Percentiles rank a stretch among this genome's conserved stretches.
phyloP scores from a whole-genome alignment of 73 alveolate genomes.

The Tetrahymena borealis region DNA sequence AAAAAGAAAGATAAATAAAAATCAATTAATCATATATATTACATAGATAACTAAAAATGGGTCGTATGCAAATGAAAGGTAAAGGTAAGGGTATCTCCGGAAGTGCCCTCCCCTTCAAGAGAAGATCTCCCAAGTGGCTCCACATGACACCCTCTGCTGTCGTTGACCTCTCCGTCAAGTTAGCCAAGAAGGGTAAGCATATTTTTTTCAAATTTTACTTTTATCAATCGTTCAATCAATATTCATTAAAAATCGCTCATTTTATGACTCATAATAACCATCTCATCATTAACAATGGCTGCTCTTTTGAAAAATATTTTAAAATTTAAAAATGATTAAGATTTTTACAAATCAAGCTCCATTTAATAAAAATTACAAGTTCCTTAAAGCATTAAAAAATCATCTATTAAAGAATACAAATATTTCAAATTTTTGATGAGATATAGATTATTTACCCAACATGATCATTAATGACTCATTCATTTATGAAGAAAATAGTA shows the following conservation, averaged over 20 bases:
- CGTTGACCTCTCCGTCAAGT: slow-evolving; percentile 29
- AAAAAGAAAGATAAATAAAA: not conserved
- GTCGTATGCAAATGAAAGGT: slow-evolving; percentile 48
- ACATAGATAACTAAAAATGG: slow-evolving; percentile 22
- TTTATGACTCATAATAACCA: not conserved
- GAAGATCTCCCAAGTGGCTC: slow-evolving; percentile 52
- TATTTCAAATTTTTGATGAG: too few species aligned
- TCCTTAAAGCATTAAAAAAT: too few species aligned
- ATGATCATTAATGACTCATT: too few species aligned
- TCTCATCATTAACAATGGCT: not conserved
- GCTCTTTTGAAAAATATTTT: not conserved
- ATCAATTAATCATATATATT: not conserved
- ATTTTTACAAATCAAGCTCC: too few species aligned
- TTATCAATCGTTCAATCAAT: not conserved
- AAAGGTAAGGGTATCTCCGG: slow-evolving; percentile 51
- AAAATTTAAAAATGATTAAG: not conserved
- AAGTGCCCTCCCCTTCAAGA: slow-evolving; percentile 43
- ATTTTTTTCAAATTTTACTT: not conserved
- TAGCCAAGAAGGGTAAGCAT: slow-evolving; percentile 41
- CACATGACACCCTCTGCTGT: slow-evolving; percentile 27
- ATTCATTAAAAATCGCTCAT: not conserved
- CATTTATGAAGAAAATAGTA: too few species aligned
- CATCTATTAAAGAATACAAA: too few species aligned
- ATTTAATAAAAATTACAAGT: too few species aligned
- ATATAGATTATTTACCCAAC: too few species aligned